Conservation (phyloP, 345 rosid species). For the Reutealis trisperma region DNA sequence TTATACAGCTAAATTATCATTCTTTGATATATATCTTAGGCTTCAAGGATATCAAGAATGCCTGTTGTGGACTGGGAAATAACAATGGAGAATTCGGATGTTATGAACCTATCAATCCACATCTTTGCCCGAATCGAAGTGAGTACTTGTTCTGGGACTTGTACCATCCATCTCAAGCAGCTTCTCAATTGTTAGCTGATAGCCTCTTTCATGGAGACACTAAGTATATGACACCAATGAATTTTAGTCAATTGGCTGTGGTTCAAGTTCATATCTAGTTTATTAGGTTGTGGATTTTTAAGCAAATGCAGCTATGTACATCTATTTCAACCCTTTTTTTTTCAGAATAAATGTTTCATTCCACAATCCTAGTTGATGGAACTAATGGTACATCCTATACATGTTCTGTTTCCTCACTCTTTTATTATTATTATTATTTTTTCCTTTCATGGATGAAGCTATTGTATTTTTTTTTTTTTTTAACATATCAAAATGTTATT, state of each 20-base stretch:
- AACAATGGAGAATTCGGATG: conserved; percentile 11
- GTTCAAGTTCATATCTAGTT: background rate
- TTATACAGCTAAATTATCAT: too few relatives aligned
- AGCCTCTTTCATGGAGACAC: background rate
- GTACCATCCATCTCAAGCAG: conserved; percentile 18
- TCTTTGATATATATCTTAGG: background rate
- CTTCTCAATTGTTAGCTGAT: conserved; percentile 12
- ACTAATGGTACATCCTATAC: too few relatives aligned
- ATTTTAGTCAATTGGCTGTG: conserved; percentile 5
- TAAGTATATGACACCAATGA: conserved; percentile 10
- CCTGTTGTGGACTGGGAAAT: conserved; percentile 11
- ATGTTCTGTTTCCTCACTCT: too few relatives aligned
- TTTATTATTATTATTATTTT: too few relatives aligned
- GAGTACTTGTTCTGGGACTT: conserved; percentile 19
- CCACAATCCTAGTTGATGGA: too few relatives aligned
- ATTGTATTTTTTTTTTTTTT: too few relatives aligned
- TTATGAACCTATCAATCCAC: background rate
- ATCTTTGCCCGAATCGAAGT: background rate
- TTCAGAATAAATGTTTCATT: too few relatives aligned
- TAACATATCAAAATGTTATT: too few relatives aligned
- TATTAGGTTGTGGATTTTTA: too few relatives aligned
- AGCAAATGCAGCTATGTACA: too few relatives aligned
- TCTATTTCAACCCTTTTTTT: too few relatives aligned
- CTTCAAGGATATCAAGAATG: conserved; percentile 5
- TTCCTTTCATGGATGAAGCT: too few relatives aligned